Conservation (phyloP, 768 basidiomycete genomes). For the Asterophora lycoperdoides region DNA sequence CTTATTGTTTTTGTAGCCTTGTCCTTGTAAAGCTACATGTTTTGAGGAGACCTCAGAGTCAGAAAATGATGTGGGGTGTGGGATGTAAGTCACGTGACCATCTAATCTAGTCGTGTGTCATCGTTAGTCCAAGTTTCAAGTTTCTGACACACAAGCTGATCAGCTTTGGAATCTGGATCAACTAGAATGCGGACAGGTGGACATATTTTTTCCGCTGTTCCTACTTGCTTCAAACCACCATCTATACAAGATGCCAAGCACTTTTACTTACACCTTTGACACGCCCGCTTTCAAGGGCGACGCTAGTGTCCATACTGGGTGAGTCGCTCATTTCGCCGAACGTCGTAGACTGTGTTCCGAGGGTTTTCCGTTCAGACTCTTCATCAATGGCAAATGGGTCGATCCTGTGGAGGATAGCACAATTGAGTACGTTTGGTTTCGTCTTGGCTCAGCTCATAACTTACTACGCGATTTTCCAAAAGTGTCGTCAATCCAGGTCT, state of each 20-base stretch:
- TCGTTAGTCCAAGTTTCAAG: too few relatives aligned
- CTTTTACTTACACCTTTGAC: constrained; percentile 47
- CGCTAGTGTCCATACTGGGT: constrained; percentile 54
- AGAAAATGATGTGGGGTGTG: too few relatives aligned
- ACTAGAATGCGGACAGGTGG: too few relatives aligned
- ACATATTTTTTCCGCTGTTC: too few relatives aligned
- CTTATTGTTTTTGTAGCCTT: too few relatives aligned
- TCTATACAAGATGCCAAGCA: constrained; percentile 28
- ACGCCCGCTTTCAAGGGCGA: constrained; percentile 55
- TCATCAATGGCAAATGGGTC: constrained; percentile 58
- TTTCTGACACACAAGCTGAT: too few relatives aligned
- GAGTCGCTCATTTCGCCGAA: background rate
- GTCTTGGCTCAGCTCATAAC: background rate
- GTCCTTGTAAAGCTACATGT: too few relatives aligned
- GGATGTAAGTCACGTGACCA: too few relatives aligned
- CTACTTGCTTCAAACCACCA: too few relatives aligned
- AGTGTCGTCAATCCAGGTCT: constrained; percentile 25
- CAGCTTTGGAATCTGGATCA: too few relatives aligned
- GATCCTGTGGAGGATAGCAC: constrained; percentile 43
- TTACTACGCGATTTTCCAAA: background rate
- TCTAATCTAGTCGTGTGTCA: too few relatives aligned
- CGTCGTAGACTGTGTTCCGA: background rate
- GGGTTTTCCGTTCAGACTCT: constrained; percentile 29
- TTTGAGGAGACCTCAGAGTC: too few relatives aligned
- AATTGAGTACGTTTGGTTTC: constrained; percentile 47